These are phyloP conservation scores for Trichosporon inkin DNA, from an alignment of 1,284 basidiomycete species.

Conservation along the genomic window DNA sequence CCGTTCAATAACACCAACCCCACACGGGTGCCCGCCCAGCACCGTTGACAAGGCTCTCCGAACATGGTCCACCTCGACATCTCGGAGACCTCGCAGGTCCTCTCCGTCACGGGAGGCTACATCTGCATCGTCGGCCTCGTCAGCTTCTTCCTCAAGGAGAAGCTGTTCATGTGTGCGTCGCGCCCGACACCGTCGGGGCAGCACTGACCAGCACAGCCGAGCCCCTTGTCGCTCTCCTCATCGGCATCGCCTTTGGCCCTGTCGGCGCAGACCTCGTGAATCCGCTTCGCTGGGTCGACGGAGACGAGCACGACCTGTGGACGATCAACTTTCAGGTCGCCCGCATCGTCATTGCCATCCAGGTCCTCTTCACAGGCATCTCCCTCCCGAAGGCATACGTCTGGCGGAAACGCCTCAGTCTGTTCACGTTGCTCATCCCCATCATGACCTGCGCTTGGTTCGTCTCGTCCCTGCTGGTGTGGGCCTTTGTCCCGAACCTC, in stretches of 20 bases:
- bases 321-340: conserved; percentile 66
- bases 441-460: conserved; percentile 84
- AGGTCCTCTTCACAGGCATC: conserved; percentile 95
- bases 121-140: conserved; percentile 45
- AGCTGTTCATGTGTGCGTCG: conserved; percentile 49
- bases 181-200: too few species aligned
- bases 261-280: conserved; percentile 35
- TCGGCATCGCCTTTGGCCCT: conserved; percentile 76
- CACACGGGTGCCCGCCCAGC: background rate
- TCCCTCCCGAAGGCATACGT: conserved; percentile 85
- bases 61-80: conserved; percentile 48
- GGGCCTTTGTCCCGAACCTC: conserved; percentile 77
- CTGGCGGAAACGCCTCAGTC: conserved; percentile 74
- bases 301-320: conserved; percentile 33
- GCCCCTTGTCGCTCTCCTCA: conserved; percentile 86
- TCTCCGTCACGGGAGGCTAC: conserved; percentile 46
- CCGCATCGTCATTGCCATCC: conserved; percentile 87
- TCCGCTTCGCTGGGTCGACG: conserved; percentile 25
- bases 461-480: conserved; percentile 73
- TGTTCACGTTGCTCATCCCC: conserved; percentile 76
- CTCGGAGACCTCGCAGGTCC: conserved; percentile 43
- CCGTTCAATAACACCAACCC: conserved; percentile 16
- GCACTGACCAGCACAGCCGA: conserved; percentile 69
- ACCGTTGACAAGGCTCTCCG: background rate
- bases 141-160: conserved; percentile 50